A percentile compares a stretch with the other conserved stretches of the same genome.
phyloP scores from a whole-genome alignment of 306 rosid genomes.

The Prunus fruticosa region DNA sequence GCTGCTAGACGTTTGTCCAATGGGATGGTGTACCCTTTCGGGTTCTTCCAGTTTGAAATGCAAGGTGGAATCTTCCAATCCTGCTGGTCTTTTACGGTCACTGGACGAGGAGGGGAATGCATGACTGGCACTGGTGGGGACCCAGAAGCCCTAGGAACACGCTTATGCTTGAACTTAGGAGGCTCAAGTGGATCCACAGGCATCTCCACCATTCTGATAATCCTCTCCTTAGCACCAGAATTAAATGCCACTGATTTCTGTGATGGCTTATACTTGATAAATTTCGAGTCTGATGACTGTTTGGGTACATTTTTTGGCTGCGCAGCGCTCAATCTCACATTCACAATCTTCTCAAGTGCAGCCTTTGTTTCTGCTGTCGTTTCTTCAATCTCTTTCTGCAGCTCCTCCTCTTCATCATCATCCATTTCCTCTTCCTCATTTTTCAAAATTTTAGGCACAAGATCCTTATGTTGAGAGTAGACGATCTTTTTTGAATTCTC shows the following conservation, averaged over 20 bases:
- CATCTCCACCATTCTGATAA: slow-evolving; percentile 39
- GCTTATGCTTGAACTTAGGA: neutral
- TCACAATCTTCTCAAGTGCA: neutral
- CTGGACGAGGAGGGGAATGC: slow-evolving; percentile 79
- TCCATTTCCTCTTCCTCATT: neutral
- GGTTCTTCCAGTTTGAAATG: slow-evolving; percentile 81
- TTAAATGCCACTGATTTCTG: neutral
- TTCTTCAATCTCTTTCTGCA: neutral
- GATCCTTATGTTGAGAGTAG: neutral
- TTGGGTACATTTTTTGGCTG: slow-evolving; percentile 51
- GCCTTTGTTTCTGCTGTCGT: neutral
- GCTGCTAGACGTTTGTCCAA: slow-evolving; percentile 70
- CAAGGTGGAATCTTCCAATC: slow-evolving; percentile 85
- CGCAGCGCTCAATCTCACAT: neutral
- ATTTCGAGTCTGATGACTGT: slow-evolving; percentile 64
- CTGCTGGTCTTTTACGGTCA: slow-evolving; percentile 76
- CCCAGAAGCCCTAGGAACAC: neutral
- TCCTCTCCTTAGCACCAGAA: slow-evolving; percentile 54
- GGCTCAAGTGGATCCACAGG: neutral
- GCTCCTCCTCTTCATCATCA: neutral
- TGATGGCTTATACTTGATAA: slow-evolving; percentile 64
- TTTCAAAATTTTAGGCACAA: neutral
- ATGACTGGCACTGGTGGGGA: slow-evolving; percentile 56
- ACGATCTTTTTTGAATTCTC: neutral
- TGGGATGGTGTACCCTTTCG: slow-evolving; percentile 12